These are phyloP conservation scores for Cryphonectria carpinicola DNA, from an alignment of 2,329 filamentous ascomycete genomes.

Conservation along the genomic window DNA sequence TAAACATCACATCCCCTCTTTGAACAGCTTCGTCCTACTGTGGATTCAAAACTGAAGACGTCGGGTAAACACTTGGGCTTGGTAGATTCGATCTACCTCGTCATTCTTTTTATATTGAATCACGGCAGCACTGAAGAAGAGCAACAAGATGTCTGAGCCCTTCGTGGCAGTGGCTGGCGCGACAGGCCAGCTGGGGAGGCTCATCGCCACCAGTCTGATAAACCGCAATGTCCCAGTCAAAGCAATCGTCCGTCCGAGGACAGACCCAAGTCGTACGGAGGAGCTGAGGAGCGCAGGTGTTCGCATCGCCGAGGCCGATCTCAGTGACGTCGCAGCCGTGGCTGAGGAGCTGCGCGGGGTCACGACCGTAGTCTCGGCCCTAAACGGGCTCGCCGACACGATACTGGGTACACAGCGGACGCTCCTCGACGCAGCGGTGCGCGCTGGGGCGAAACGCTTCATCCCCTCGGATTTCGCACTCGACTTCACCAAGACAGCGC, in stretches of 20 bases:
- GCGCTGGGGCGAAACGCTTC: slow-evolving; percentile 64
- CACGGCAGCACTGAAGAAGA: neutral
- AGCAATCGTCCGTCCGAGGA: slow-evolving; percentile 30
- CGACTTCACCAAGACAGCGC: slow-evolving; percentile 31
- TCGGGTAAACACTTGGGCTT: neutral
- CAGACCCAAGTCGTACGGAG: slow-evolving; percentile 18
- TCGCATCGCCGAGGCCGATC: slow-evolving; percentile 24
- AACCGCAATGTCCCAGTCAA: slow-evolving; percentile 28
- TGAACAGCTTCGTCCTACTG: neutral
- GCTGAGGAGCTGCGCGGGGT: slow-evolving; percentile 20
- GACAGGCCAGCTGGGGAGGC: slow-evolving; percentile 28
- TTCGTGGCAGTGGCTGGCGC: slow-evolving; percentile 30
- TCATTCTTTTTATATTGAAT: neutral
- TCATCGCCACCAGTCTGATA: slow-evolving; percentile 25
- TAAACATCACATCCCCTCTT: neutral
- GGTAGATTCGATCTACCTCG: neutral
- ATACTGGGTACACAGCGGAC: slow-evolving; percentile 47
- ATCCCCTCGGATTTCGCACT: slow-evolving; percentile 60
- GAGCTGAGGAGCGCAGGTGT: slow-evolving; percentile 21
- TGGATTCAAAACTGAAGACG: neutral
- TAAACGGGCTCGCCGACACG: slow-evolving; percentile 28
- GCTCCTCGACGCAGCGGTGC: slow-evolving; percentile 61
- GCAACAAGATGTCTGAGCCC: slow-evolving; percentile 25
- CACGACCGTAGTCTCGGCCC: slow-evolving; percentile 23
- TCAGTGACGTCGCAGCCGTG: slow-evolving; percentile 26